These are phyloP conservation scores for Aegle marmelos DNA, from an alignment of 345 rosid species.

Conservation along the genomic window DNA sequence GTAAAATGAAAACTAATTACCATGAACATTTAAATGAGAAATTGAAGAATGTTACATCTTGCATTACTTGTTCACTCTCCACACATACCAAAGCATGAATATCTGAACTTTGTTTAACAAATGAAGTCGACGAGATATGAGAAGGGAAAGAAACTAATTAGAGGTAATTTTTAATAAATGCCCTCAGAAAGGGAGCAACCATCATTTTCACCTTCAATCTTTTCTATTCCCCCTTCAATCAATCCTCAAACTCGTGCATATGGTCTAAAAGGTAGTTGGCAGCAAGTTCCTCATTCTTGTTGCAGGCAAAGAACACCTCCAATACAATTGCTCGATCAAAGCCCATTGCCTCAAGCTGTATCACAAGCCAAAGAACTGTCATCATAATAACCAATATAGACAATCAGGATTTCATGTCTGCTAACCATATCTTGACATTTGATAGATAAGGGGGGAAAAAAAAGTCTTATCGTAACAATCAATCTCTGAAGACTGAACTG, in stretches of 20 bases:
- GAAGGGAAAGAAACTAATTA: neutral
- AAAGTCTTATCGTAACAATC: neutral
- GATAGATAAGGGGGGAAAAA: neutral
- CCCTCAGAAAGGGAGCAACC: neutral
- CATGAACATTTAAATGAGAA: neutral
- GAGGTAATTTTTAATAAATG: neutral
- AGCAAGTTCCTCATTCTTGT: constrained; percentile 93
- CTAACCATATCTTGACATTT: neutral
- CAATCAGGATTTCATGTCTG: neutral
- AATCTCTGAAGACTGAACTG: neutral
- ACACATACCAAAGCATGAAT: constrained; percentile 12
- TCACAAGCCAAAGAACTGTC: neutral
- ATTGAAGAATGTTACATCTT: constrained; percentile 10
- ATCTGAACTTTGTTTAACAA: neutral
- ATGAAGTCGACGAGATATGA: neutral
- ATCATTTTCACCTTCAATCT: constrained; percentile 13
- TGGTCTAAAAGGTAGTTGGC: constrained; percentile 94
- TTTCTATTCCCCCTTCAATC: constrained; percentile 20
- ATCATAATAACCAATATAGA: neutral
- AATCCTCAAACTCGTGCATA: constrained; percentile 86
- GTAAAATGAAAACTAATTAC: no score
- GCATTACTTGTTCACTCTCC: constrained; percentile 8
- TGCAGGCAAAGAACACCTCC: constrained; percentile 90
- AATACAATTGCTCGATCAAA: constrained; percentile 71
- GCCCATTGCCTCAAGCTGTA: constrained; percentile 92